Conservation (phyloP, 2,329 filamentous ascomycete species). For the Claviceps sp. region DNA sequence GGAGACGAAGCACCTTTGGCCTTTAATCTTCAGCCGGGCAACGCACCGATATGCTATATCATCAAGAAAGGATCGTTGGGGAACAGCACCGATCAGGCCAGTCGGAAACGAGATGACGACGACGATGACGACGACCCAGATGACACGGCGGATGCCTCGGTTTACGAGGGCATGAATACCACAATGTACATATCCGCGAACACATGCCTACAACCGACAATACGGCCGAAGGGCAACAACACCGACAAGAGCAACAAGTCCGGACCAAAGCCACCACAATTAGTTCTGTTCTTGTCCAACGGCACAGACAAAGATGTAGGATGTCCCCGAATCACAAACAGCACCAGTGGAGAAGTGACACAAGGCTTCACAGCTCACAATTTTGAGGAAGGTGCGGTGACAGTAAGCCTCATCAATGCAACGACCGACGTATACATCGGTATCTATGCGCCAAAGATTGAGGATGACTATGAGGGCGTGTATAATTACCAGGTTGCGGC, state of each 20-base stretch:
- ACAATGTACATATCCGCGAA: slow-evolving; percentile 74
- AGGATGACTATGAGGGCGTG: slow-evolving; percentile 43
- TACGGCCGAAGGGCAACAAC: slow-evolving; percentile 1
- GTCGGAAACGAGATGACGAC: background rate
- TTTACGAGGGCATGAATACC: slow-evolving; percentile 7
- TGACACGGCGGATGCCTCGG: background rate
- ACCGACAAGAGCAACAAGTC: background rate
- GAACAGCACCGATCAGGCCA: slow-evolving; percentile 9
- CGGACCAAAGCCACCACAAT: slow-evolving; percentile 45
- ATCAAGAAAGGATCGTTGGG: slow-evolving; percentile 17
- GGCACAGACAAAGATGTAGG: slow-evolving; percentile 16
- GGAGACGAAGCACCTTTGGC: slow-evolving; percentile 51
- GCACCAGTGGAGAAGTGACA: slow-evolving; percentile 13
- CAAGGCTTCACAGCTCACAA: slow-evolving; percentile 13
- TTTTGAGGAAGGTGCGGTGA: slow-evolving; percentile 58
- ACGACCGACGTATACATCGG: slow-evolving; percentile 62
- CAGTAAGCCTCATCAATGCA: slow-evolving; percentile 43
- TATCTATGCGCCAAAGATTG: slow-evolving; percentile 55
- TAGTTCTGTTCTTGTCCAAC: slow-evolving; percentile 67
- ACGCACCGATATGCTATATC: slow-evolving; percentile 32
- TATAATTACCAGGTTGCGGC: slow-evolving; percentile 76
- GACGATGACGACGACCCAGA: background rate
- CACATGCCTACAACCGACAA: slow-evolving; percentile 62
- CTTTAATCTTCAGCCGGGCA: slow-evolving; percentile 49
- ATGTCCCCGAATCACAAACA: slow-evolving; percentile 15